phyloP scores from a whole-genome alignment of 2,329 filamentous ascomycete genomes.

The Aspergillus unguis region DNA sequence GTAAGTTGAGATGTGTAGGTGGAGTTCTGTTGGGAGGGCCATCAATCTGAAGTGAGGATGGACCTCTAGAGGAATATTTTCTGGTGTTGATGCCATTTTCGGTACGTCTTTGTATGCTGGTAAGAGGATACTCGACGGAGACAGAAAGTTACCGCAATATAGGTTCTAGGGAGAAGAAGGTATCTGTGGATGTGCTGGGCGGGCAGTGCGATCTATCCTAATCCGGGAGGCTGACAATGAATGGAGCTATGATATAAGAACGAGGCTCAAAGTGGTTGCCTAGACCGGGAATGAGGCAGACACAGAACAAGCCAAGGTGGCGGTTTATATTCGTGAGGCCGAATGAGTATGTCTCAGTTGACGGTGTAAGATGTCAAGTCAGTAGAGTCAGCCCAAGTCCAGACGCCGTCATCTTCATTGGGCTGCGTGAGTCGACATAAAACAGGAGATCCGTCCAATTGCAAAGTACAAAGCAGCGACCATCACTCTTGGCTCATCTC shows the following conservation, averaged over 20 bases:
- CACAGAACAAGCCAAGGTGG: conserved; percentile 5
- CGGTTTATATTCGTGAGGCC: background rate
- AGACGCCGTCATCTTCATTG: conserved; percentile 2
- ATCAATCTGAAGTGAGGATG: conserved; percentile 36
- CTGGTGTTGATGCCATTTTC: conserved; percentile 4
- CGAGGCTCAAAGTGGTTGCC: conserved; percentile 12
- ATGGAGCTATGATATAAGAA: conserved; percentile 11
- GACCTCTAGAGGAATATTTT: background rate
- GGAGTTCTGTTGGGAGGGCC: conserved; percentile 63
- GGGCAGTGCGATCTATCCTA: conserved; percentile 7
- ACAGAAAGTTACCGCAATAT: background rate
- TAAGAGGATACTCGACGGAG: background rate
- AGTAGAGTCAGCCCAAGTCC: background rate
- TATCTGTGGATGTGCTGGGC: background rate
- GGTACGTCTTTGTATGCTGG: background rate
- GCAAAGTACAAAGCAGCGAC: background rate
- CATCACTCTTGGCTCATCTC: background rate
- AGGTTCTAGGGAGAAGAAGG: conserved; percentile 1
- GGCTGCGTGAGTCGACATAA: background rate
- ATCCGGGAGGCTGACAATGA: background rate
- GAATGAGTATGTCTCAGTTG: conserved; percentile 6
- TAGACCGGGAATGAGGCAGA: conserved; percentile 3
- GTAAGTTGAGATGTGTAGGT: conserved; percentile 57
- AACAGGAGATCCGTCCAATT: background rate
- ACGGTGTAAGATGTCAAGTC: no score